These are phyloP conservation scores for Daedalea quercina DNA, from an alignment of 768 basidiomycete genomes.

Conservation along the genomic window DNA sequence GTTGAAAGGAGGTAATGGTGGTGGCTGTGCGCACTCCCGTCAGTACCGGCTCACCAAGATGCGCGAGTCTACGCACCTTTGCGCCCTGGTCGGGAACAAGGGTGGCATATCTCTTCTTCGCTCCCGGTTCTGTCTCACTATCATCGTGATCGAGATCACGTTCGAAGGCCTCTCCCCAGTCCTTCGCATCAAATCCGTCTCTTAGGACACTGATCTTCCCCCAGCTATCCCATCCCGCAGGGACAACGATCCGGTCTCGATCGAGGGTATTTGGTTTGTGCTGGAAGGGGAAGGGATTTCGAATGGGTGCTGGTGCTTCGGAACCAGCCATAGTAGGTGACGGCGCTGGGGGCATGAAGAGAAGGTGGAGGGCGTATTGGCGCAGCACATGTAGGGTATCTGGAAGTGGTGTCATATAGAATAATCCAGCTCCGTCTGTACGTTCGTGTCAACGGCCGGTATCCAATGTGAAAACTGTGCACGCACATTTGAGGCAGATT, in stretches of 20 bases:
- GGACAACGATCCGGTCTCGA: constrained; percentile 86
- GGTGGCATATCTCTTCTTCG: constrained; percentile 58
- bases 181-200: constrained; percentile 84
- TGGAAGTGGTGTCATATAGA: constrained; percentile 85
- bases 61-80: constrained; percentile 43
- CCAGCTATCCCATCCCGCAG: constrained; percentile 98
- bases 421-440: constrained; percentile 66
- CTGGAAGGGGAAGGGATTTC: constrained; percentile 81
- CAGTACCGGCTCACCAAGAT: not conserved
- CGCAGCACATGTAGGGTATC: constrained; percentile 68
- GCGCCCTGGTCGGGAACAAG: constrained; percentile 73
- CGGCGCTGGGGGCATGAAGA: constrained; percentile 70
- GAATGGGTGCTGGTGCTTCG: constrained; percentile 41
- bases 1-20: constrained; percentile 69
- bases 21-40: constrained; percentile 34
- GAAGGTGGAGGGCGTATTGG: constrained; percentile 76
- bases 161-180: constrained; percentile 79
- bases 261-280: constrained; percentile 90
- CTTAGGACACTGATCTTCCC: constrained; percentile 88
- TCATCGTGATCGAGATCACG: constrained; percentile 46
- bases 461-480: not conserved
- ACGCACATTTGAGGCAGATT: constrained; percentile 87
- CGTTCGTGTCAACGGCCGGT: not conserved
- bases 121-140: constrained; percentile 39
- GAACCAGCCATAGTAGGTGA: constrained; percentile 28